A percentile compares a stretch with the other conserved stretches of the same genome.
phyloP scores from a whole-genome alignment of 352 stramenopile genomes.

The Globisporangium heterothallicum region DNA sequence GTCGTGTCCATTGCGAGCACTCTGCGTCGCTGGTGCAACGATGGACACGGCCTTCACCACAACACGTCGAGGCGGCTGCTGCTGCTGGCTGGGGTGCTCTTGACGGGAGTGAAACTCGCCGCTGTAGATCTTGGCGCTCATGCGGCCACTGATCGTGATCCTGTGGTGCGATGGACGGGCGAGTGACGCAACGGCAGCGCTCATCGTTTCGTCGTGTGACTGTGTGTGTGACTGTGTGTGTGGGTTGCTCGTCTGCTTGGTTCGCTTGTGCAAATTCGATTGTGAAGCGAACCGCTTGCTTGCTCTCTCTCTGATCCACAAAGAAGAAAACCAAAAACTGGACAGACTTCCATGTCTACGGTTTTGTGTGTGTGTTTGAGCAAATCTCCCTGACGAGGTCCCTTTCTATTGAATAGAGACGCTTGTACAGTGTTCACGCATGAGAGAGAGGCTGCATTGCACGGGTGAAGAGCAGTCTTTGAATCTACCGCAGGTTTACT shows the following conservation, averaged over 20 bases:
- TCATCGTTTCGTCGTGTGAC: neutral
- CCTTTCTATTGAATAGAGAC: too few relatives aligned
- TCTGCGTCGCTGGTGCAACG: neutral
- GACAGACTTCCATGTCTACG: too few relatives aligned
- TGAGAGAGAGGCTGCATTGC: too few relatives aligned
- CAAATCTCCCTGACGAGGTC: too few relatives aligned
- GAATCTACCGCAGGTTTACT: neutral
- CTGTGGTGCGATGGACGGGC: too few relatives aligned
- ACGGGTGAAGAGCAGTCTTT: neutral
- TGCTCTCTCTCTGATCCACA: too few relatives aligned
- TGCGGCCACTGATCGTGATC: slow-evolving; percentile 16
- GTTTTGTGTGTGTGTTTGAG: too few relatives aligned
- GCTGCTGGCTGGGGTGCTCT: neutral
- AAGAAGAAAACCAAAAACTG: too few relatives aligned
- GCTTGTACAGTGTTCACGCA: too few relatives aligned
- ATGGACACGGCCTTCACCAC: slow-evolving; percentile 16
- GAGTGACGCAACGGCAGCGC: neutral
- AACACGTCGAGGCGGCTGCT: neutral
- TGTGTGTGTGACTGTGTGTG: neutral
- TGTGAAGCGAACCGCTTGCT: too few relatives aligned
- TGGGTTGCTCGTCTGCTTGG: too few relatives aligned
- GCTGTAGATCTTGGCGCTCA: slow-evolving; percentile 17
- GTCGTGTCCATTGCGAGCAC: neutral
- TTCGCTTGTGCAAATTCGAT: too few relatives aligned
- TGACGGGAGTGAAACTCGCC: slow-evolving; percentile 1